These are phyloP conservation scores for Castanea mollissima DNA, from an alignment of 306 rosid species.

Conservation along the genomic window DNA sequence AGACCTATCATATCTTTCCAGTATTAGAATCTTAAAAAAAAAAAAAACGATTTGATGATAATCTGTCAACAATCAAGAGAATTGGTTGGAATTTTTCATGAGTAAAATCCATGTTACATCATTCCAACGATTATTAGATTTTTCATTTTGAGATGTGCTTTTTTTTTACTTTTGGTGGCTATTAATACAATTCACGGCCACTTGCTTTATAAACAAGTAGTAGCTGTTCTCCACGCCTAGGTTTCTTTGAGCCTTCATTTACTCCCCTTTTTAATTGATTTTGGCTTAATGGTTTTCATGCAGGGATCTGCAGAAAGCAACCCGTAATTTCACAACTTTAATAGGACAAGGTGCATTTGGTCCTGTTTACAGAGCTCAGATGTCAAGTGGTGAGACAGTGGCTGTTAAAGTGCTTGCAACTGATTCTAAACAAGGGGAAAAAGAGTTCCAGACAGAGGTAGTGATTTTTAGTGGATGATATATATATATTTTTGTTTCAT, in stretches of 20 bases:
- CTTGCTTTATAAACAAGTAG: neutral
- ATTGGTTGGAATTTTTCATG: neutral
- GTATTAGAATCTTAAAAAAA: neutral
- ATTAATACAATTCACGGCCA: neutral
- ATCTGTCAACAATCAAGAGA: neutral
- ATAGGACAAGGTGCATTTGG: conserved; percentile 99
- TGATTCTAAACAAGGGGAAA: conserved; percentile 97
- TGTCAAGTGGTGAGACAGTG: conserved; percentile 85
- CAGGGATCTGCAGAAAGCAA: conserved; percentile 98
- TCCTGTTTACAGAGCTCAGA: conserved; percentile 95
- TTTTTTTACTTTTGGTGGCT: neutral
- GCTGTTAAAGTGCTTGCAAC: conserved; percentile 97
- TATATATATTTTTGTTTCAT: neutral
- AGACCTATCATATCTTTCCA: neutral
- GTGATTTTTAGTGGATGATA: neutral
- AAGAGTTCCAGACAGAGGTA: conserved; percentile 97
- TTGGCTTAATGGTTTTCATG: neutral
- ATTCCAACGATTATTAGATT: neutral
- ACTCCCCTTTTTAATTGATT: neutral
- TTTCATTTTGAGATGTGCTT: neutral
- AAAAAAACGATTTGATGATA: neutral
- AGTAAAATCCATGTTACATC: neutral
- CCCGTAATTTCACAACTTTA: conserved; percentile 81
- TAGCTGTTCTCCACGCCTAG: neutral
- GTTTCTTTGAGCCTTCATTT: conserved; percentile 1